Percentiles rank a stretch among this genome's conserved stretches.
Evolutionary conservation across 2,329 filamentous ascomycete species (phyloP).

Genomic region (Penicillium sp.): DNA sequence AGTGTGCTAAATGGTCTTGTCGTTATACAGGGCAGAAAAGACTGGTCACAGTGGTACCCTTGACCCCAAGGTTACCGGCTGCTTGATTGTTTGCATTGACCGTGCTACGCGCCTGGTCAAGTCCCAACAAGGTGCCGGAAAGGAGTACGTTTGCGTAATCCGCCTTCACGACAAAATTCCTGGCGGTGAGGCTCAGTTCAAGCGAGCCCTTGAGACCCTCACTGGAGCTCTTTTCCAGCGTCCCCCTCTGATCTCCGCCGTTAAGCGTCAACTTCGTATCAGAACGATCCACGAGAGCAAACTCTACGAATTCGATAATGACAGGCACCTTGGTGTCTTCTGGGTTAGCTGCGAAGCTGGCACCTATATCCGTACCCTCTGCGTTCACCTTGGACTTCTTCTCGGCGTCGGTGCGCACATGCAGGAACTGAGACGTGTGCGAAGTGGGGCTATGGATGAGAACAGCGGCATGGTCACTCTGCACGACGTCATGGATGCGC

Average conservation of each 20-base stretch:
- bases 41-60: slow-evolving; percentile 98
- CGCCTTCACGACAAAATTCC: slow-evolving; percentile 94
- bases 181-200: slow-evolving; percentile 90
- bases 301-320: slow-evolving; percentile 96
- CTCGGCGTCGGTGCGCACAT: slow-evolving; percentile 91
- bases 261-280: slow-evolving; percentile 98
- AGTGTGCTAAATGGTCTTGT: slow-evolving; percentile 25
- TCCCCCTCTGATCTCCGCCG: slow-evolving; percentile 94
- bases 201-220: slow-evolving; percentile 90
- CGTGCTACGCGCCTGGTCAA: slow-evolving; percentile 97
- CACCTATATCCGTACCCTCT: slow-evolving; percentile 98
- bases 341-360: slow-evolving; percentile 99
- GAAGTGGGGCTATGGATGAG: slow-evolving; percentile 95
- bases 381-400: slow-evolving; percentile 83
- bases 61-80: slow-evolving; percentile 97
- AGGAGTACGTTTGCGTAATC: slow-evolving; percentile 97
- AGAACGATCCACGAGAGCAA: slow-evolving; percentile 98
- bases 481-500: slow-evolving; percentile 93
- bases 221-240: slow-evolving; percentile 97
- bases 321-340: slow-evolving; percentile 95
- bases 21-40: slow-evolving; percentile 76
- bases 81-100: slow-evolving; percentile 93
- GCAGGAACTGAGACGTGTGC: slow-evolving; percentile 94
- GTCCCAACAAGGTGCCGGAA: slow-evolving; percentile 97
- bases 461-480: slow-evolving; percentile 86